Base-by-base conservation (phyloP, 345 rosid species). In the Hibiscus syriacus region DNA sequence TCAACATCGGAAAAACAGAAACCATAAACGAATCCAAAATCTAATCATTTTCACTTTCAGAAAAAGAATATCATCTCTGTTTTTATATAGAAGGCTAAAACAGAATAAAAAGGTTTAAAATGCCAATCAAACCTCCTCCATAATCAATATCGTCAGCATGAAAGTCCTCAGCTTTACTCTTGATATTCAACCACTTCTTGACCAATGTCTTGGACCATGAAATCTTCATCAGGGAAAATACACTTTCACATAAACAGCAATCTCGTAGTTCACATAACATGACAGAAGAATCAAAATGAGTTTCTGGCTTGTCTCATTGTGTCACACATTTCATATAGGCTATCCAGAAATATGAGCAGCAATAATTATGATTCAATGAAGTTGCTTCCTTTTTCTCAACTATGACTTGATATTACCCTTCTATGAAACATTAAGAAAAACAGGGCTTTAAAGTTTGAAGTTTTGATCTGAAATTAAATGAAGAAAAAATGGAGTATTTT, bases 171-270 rank as follows among this genome's bases (percentile, higher is more conserved):
- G 84, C 79, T 82, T 86, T 91, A 81, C 77, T 85, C 80, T 77
- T 91, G 81, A 87, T 94, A 74, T 86, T 87, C 69, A 94, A 83
- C 99, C 96, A 94, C 81, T 94, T 94, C 84, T 86, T 94, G 69
- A 91, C 93, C 84, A 92, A 77, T 75, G 90, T 85, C 86, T 85
- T 94, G 26, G 99, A 90, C 99, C 99, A 94, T 66, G 95, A 86
- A 80, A 84, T 80, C 99, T 94, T 81, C 82, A 76, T 54, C 17
- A 67, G 60, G 58, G 54, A 57, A 67, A 57, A 68, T 2, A 72
- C 6, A 71, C 34, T 69, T 11, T 13, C n/a, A 57, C 1, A 12
- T 5, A 54, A 36, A 69, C 67, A 76, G 74, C 38, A 62, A 64
- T 64, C 32, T 62, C 23, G 30, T 25, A 66, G 22, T 23, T 23